phyloP scores from a whole-genome alignment of 208 protist species.

The Strigomonas galati region DNA sequence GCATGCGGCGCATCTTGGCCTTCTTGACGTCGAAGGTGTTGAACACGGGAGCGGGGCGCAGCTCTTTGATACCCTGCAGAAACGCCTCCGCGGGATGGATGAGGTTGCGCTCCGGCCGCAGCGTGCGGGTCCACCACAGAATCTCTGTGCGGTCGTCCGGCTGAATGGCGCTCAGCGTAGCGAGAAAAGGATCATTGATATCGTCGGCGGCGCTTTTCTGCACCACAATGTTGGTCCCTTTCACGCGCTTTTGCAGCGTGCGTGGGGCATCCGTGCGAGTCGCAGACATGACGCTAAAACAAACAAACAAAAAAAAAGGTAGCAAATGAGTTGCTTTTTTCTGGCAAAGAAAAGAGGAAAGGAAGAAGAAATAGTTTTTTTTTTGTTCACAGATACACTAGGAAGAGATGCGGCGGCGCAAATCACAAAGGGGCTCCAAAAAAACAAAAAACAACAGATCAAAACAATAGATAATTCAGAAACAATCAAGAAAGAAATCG shows the following conservation, averaged over 20 bases:
- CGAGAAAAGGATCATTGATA: slow-evolving; percentile 29
- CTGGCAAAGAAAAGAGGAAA: no score
- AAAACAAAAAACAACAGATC: no score
- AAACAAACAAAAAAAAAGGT: no score
- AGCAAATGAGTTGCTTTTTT: no score
- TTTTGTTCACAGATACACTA: no score
- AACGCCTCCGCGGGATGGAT: slow-evolving; percentile 69
- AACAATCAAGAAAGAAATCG: not conserved
- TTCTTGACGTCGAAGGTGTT: slow-evolving; percentile 79
- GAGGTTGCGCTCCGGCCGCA: slow-evolving; percentile 71
- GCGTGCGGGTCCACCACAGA: slow-evolving; percentile 58
- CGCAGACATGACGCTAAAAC: no score
- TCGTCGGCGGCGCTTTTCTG: slow-evolving; percentile 45
- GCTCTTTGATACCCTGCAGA: slow-evolving; percentile 67
- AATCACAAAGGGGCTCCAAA: no score
- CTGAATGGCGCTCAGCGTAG: slow-evolving; percentile 55
- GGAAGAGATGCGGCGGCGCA: no score
- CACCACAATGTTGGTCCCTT: slow-evolving; percentile 74
- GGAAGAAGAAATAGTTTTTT: no score
- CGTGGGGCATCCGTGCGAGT: slow-evolving; percentile 6
- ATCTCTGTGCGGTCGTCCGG: slow-evolving; percentile 65
- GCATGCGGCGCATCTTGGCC: slow-evolving; percentile 64
- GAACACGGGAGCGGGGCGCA: slow-evolving; percentile 66
- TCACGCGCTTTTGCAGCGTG: slow-evolving; percentile 52
- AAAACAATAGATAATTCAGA: not conserved